These are phyloP conservation scores for Blastocystis sp. DNA, from an alignment of 352 stramenopile species.

Conservation along the genomic window DNA sequence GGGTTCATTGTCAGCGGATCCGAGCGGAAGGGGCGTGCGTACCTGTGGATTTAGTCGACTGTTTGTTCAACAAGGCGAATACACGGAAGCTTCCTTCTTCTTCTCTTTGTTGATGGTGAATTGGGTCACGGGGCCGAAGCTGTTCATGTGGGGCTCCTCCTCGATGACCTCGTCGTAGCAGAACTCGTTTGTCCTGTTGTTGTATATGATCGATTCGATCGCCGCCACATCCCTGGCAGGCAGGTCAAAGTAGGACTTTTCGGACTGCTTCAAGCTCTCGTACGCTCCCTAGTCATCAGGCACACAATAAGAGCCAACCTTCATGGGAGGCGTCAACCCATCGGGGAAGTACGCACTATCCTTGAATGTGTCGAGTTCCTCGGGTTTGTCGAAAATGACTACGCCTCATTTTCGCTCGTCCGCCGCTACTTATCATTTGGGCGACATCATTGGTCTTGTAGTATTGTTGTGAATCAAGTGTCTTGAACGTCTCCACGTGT, in stretches of 20 bases:
- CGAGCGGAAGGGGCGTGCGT: too few species aligned
- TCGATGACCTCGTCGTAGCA: constrained; percentile 52
- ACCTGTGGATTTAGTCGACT: not conserved
- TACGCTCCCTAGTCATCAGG: constrained; percentile 20
- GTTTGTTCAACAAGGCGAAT: not conserved
- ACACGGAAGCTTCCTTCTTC: constrained; percentile 26
- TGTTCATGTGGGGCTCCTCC: constrained; percentile 40
- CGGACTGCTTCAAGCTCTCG: constrained; percentile 11
- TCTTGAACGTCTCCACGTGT: constrained; percentile 67
- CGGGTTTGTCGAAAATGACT: constrained; percentile 51
- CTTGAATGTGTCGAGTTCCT: constrained; percentile 28
- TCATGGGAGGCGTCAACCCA: constrained; percentile 47
- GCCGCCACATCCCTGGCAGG: constrained; percentile 31
- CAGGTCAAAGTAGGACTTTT: constrained; percentile 8
- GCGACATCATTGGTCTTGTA: constrained; percentile 69
- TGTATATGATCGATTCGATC: constrained; percentile 67
- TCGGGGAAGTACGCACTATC: constrained; percentile 38
- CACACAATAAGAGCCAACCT: not conserved
- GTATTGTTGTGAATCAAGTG: constrained; percentile 66
- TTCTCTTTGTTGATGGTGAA: constrained; percentile 43
- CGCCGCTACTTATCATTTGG: constrained; percentile 35
- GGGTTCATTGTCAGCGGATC: constrained; percentile 22
- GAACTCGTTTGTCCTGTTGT: constrained; percentile 31
- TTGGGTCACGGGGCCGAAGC: not conserved
- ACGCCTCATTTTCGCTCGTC: not conserved